Percentiles rank a stretch among this genome's conserved stretches.
Conservation (phyloP, 768 basidiomycete species). For the Lactifluus subvellereus region DNA sequence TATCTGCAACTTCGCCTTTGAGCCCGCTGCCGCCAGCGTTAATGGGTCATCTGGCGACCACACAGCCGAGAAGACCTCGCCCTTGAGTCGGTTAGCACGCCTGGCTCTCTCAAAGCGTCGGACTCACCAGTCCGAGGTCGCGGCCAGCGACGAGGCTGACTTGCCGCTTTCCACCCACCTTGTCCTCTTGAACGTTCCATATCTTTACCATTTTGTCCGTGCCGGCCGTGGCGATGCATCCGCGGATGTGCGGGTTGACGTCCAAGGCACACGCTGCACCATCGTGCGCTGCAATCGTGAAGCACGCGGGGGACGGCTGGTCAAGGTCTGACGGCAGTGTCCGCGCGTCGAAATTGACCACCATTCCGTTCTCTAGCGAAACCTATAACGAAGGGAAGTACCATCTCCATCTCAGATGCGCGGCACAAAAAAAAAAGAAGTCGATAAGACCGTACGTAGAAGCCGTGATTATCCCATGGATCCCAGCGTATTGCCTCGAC, state of each 20-base stretch:
- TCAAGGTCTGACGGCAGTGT: slow-evolving; percentile 67
- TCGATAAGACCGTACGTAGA: slow-evolving; percentile 58
- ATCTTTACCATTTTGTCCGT: slow-evolving; percentile 93
- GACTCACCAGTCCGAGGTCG: slow-evolving; percentile 83
- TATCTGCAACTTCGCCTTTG: slow-evolving; percentile 87
- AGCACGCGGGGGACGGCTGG: slow-evolving; percentile 61
- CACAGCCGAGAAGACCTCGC: slow-evolving; percentile 88
- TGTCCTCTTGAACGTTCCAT: slow-evolving; percentile 82
- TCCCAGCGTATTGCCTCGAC: slow-evolving; percentile 96
- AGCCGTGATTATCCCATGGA: slow-evolving; percentile 82
- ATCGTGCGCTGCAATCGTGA: slow-evolving; percentile 91
- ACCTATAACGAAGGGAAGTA: slow-evolving; percentile 46
- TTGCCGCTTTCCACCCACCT: slow-evolving; percentile 53
- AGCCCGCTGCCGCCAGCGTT: slow-evolving; percentile 90
- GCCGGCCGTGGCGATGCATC: slow-evolving; percentile 90
- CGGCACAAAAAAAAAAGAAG: not conserved
- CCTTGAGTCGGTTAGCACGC: slow-evolving; percentile 43
- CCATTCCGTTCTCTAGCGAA: slow-evolving; percentile 89
- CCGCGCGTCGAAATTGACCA: slow-evolving; percentile 88
- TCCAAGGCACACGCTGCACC: slow-evolving; percentile 86
- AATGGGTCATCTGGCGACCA: slow-evolving; percentile 96
- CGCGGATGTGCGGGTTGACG: slow-evolving; percentile 82
- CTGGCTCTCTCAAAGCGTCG: not conserved
- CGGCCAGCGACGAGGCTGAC: slow-evolving; percentile 82
- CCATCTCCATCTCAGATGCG: not conserved